These are phyloP conservation scores for Penicillium sp. DNA, from an alignment of 2,329 filamentous ascomycete genomes.

Conservation along the genomic window DNA sequence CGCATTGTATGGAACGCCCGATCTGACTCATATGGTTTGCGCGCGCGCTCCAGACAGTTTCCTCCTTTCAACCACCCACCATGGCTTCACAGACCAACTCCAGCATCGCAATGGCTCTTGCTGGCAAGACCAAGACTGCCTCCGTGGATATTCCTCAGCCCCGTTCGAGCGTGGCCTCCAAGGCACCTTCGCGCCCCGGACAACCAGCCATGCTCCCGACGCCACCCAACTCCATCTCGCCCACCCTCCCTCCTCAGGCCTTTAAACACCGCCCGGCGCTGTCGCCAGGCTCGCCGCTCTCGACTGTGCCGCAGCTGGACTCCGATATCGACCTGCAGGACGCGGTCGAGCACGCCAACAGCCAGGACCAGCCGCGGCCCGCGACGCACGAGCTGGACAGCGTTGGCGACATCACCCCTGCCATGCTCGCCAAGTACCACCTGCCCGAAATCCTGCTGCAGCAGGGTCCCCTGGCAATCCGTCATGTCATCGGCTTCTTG, in stretches of 20 bases:
- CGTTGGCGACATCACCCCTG: constrained; percentile 76
- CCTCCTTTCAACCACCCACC: constrained; percentile 25
- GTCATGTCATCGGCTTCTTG: constrained; percentile 91
- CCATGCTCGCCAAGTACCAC: constrained; percentile 82
- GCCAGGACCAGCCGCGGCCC: constrained; percentile 45
- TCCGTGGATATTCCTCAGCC: constrained; percentile 51
- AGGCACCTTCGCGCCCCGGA: constrained; percentile 32
- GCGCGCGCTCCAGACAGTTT: constrained; percentile 7
- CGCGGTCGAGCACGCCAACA: constrained; percentile 52
- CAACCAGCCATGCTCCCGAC: constrained; percentile 64
- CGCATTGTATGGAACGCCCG: constrained; percentile 15
- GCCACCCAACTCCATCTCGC: constrained; percentile 93
- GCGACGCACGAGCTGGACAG: constrained; percentile 63
- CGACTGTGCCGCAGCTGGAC: constrained; percentile 59
- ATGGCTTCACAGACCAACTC: constrained; percentile 47
- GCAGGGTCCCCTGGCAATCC: constrained; percentile 88
- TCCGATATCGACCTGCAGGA: constrained; percentile 86
- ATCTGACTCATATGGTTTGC: constrained; percentile 27
- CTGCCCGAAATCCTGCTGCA: constrained; percentile 85
- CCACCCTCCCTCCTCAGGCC: constrained; percentile 76
- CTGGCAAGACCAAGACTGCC: constrained; percentile 51
- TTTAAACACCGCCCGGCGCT: constrained; percentile 61
- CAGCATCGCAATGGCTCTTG: constrained; percentile 51
- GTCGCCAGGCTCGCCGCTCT: constrained; percentile 41
- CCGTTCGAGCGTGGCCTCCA: constrained; percentile 34